Evolutionary conservation across 163 green algal genomes (phyloP).

Genomic region (Coccomyxa subellipsoidea): DNA sequence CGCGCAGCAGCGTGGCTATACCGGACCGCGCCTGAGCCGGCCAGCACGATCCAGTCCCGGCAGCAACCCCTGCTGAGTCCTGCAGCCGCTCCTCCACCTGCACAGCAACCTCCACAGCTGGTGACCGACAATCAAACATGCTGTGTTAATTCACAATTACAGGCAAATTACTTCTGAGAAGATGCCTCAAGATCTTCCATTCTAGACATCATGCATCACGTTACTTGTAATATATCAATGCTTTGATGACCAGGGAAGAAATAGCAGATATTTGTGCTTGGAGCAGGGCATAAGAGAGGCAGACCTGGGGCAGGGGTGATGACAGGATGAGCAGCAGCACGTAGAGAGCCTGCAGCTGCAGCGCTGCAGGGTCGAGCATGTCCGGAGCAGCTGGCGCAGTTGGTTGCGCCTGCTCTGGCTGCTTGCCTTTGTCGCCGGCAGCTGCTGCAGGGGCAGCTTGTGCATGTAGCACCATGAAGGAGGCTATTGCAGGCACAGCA

Average conservation of each 20-base stretch:
- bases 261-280: too few species aligned
- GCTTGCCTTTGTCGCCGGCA: neutral
- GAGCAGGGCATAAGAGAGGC: too few species aligned
- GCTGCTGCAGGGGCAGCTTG: neutral
- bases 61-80: neutral
- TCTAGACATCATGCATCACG: neutral
- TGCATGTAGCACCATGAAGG: neutral
- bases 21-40: conserved; percentile 37
- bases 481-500: neutral
- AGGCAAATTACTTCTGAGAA: neutral
- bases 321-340: conserved; percentile 57
- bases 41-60: conserved; percentile 27
- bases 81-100: neutral
- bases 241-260: neutral
- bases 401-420: neutral
- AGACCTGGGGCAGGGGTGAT: conserved; percentile 19
- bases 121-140: neutral
- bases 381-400: conserved; percentile 33
- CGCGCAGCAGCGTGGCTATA: conserved; percentile 47
- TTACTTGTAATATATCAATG: too few species aligned
- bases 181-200: too few species aligned
- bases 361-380: conserved; percentile 18
- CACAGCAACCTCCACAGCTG: neutral
- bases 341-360: conserved; percentile 61
- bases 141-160: neutral